Conservation (phyloP, 1,139 yeast species). For the Suhomyces wounanorum region DNA sequence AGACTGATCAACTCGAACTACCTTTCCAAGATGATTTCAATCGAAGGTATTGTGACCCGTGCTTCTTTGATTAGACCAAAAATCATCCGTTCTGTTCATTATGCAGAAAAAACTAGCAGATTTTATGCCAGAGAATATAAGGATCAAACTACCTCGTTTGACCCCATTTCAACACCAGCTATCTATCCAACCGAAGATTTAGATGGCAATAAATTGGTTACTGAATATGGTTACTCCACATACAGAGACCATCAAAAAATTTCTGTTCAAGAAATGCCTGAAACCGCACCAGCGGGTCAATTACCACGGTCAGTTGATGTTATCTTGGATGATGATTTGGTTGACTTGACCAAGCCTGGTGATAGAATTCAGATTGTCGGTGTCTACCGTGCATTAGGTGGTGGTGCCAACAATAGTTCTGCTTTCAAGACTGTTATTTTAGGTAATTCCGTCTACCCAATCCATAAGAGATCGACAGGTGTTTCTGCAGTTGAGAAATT, state of each 20-base stretch:
- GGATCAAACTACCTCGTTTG: conserved; percentile 90
- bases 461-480: conserved; percentile 87
- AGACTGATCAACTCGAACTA: conserved; percentile 78
- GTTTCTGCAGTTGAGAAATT: conserved; percentile 75
- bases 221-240: conserved; percentile 93
- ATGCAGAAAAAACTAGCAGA: conserved; percentile 79
- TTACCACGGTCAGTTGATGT: conserved; percentile 92
- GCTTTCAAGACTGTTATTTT: conserved; percentile 79
- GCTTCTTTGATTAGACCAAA: conserved; percentile 94
- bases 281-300: conserved; percentile 97
- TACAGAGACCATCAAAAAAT: conserved; percentile 93
- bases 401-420: conserved; percentile 63
- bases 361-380: conserved; percentile 95
- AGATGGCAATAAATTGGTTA: conserved; percentile 81
- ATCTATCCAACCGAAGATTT: conserved; percentile 93
- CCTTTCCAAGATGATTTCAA: conserved; percentile 78
- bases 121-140: conserved; percentile 91
- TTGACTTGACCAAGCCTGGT: conserved; percentile 92
- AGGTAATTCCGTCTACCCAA: conserved; percentile 86
- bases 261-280: conserved; percentile 97
- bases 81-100: conserved; percentile 88
- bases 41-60: conserved; percentile 95
- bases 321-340: conserved; percentile 89
- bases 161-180: conserved; percentile 81
- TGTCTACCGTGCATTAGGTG: conserved; percentile 89